Evolutionary conservation across 2,329 filamentous ascomycete species (phyloP), one percentile per base, ranked within the genome.

Genomic region (Chalaropsis ovoidea): DNA sequence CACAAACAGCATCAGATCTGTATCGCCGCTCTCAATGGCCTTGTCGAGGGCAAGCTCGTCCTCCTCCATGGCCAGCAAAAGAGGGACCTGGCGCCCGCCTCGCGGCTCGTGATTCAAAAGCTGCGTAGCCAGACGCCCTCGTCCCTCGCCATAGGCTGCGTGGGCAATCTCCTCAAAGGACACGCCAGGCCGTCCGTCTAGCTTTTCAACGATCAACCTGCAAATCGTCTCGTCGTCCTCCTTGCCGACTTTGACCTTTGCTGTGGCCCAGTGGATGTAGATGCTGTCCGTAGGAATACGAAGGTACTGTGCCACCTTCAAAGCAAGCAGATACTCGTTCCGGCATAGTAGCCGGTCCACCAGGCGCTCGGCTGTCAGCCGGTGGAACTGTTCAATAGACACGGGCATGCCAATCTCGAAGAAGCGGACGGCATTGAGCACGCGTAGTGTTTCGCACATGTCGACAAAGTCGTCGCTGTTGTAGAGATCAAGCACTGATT

Each of bases 391-490:
- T 69, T 96, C 92, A 72, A 94, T 95, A 3, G 92, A 95, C 3
- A 99, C 75, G 0, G 93, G 91, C 24, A 99, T 78, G 1, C 94
- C 94, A 64, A 97, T 83, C 71, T 95, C 89, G 73, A 94, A 97
- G 74, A 89, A 95, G 63, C 94, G 86, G 13, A 93, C 88, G 6
- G 93, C 93, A 71, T 96, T 97, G 61, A 99, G 80, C 0, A 99
- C 92, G 17, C 94, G 87, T 17, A 99, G 77, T 0, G 87, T 94
- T 75, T 99, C 93, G 70, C 91, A 96, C 87, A 96, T 97, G 69
- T 97, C 93, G 64, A 99, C 94, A 75, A 97, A 99, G 69, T 99
- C 93, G 72, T 99, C 94, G 72, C 92, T 96, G 75, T 94, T 96
- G 76, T 97, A 99, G 13, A 97, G 86, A 71, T 97, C 94, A 2